phyloP scores from a whole-genome alignment of 2,329 filamentous ascomycete species.

The Fusarium luffae region DNA sequence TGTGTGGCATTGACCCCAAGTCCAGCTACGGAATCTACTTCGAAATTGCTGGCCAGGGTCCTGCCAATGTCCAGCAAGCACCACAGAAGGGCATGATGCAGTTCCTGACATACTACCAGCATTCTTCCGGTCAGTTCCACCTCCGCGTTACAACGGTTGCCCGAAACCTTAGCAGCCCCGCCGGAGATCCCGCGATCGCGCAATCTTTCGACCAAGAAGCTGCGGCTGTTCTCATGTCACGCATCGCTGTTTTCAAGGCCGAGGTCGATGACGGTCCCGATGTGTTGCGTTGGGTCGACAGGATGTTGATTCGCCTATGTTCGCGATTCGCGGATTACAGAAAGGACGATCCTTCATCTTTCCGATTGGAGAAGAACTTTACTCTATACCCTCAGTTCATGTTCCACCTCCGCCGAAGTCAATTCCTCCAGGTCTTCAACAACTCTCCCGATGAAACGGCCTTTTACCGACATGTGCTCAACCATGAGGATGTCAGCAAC shows the following conservation, averaged over 20 bases:
- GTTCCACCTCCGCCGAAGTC: slow-evolving; percentile 97
- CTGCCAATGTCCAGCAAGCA: slow-evolving; percentile 84
- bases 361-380: slow-evolving; percentile 98
- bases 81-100: slow-evolving; percentile 96
- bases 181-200: slow-evolving; percentile 92
- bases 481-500: slow-evolving; percentile 97
- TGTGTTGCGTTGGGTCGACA: slow-evolving; percentile 96
- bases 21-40: slow-evolving; percentile 98
- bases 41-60: slow-evolving; percentile 94
- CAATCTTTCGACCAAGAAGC: slow-evolving; percentile 99
- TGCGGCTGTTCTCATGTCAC: slow-evolving; percentile 97
- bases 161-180: slow-evolving; percentile 89
- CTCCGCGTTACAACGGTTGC: slow-evolving; percentile 95
- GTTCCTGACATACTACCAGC: slow-evolving; percentile 98
- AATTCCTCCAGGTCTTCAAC: slow-evolving; percentile 99
- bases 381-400: slow-evolving; percentile 99
- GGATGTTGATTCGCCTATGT: slow-evolving; percentile 97
- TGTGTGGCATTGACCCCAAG: slow-evolving; percentile 96
- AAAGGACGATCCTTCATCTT: slow-evolving; percentile 97
- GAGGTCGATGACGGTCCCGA: slow-evolving; percentile 99
- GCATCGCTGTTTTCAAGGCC: slow-evolving; percentile 98
- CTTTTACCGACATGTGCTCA: slow-evolving; percentile 97
- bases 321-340: slow-evolving; percentile 97
- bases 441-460: slow-evolving; percentile 99
- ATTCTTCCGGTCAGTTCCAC: slow-evolving; percentile 95